Base-by-base conservation (phyloP, 1,284 basidiomycete genomes). In the Schizopora paradoxa region DNA sequence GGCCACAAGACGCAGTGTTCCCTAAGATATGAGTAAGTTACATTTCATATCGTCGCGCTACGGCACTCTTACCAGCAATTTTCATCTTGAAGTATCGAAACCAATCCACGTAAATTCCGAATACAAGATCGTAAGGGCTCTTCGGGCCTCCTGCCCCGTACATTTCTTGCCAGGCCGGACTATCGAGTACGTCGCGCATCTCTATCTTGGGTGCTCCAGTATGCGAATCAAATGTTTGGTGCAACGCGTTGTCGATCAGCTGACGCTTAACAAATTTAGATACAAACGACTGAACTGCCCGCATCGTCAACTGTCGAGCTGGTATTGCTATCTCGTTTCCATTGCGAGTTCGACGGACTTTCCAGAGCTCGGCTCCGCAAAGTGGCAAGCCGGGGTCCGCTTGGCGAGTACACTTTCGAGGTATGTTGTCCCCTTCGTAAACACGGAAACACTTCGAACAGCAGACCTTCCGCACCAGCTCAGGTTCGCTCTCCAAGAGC, bases 61-160 rank as follows among this genome's bases (percentile, higher is more conserved):
- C n/a, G n/a, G n/a, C n/a, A n/a, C n/a, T n/a, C n/a, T n/a, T n/a
- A n/a, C 57, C 56, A 18, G 58, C 58, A 45, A 53, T 47, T 45
- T 56, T 61, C 40, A 58, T 61, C 10, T 41, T 39, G 8, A 55
- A 47, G 6, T 60, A 59, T 49, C 63, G 62, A 49, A 66, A 67
- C 66, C 65, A 68, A 44, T 68, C 65, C 37, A 68, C 56, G 31
- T 62, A 68, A 26, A 59, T 46, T 10, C 57, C 56, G 55, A 68
- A 68, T 4, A 59, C 54, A 7, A 62, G 47, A 43, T 58, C 53
- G 37, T 53, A 56, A 52, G 18, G 45, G 40, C 18, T 37, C 8
- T 26, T 29, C 4, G 19, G 25, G n/a, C 47, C 21, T 22, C 33
- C 29, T 2, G 36, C 39, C 31, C 47, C 49, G 5, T 36, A 37